These are phyloP conservation scores for Hymenoscyphus repandus DNA, from an alignment of 2,329 filamentous ascomycete species.

Conservation along the genomic window DNA sequence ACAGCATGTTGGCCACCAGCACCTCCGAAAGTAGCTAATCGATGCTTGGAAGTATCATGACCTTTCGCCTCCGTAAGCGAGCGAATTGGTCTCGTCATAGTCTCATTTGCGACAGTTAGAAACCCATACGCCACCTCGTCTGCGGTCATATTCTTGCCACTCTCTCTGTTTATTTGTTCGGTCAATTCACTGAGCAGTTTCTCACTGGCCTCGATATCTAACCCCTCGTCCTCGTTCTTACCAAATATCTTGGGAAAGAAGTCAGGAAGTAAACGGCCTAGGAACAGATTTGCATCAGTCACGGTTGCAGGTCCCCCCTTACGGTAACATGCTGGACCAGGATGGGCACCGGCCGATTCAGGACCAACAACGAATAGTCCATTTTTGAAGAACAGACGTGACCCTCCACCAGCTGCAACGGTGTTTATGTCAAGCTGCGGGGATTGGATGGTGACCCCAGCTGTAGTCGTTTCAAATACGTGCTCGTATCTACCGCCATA, in stretches of 20 bases:
- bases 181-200: constrained; percentile 72
- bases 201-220: constrained; percentile 72
- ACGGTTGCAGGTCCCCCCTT: constrained; percentile 87
- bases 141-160: constrained; percentile 58
- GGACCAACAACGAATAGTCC: constrained; percentile 68
- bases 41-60: constrained; percentile 79
- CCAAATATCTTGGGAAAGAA: constrained; percentile 97
- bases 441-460: constrained; percentile 72
- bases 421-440: constrained; percentile 81
- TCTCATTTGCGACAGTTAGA: constrained; percentile 81
- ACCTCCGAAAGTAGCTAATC: constrained; percentile 83
- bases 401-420: constrained; percentile 38
- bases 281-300: constrained; percentile 86
- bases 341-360: constrained; percentile 62
- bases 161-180: constrained; percentile 68
- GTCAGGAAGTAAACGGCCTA: constrained; percentile 78
- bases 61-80: constrained; percentile 87
- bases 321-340: constrained; percentile 83
- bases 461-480: constrained; percentile 72
- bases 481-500: constrained; percentile 64
- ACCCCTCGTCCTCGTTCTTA: constrained; percentile 72
- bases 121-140: constrained; percentile 60
- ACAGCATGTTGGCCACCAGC: constrained; percentile 87
- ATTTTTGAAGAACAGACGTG: constrained; percentile 59
- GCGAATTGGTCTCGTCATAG: constrained; percentile 84